Evolutionary conservation across 169 alveolate genomes (phyloP), one percentile per base, ranked within the genome.

Genomic region (Toxoplasma gondii): DNA sequence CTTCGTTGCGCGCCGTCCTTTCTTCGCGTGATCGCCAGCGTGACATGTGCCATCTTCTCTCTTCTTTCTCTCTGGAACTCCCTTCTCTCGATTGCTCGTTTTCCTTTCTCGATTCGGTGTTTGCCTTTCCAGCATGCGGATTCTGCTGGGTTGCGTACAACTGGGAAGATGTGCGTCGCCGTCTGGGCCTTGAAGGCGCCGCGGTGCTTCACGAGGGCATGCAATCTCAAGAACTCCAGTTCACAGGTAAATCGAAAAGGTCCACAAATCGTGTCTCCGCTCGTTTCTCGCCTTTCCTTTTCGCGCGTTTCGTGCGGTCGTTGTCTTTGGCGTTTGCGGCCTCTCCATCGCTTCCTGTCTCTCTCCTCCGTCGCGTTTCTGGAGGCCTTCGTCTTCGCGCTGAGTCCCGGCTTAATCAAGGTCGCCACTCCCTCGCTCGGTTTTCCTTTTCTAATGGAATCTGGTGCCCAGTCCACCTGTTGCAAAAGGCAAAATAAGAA

Each of bases 141-240:
- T 53, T 86, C 34, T 29, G 41, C 16, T 22, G 31, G 92, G 45
- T 91, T 36, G 53, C 84, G 36, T 80, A n/a, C 64, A 43, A 58
- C 39, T 91, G 94, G 94, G 82, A 80, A 54, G 41, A 43, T 31
- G 94, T 91, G 53, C 39, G 94, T 54, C 88, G 94, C 39, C 94
- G 90, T 19, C 88, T 91, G 34, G 94, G 94, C 10, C 74, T 91
- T 12, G 91, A 91, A 39, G 94, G 94, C 29, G 94, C 94, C 17
- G 90, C 43, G 36, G 94, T 91, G 31, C 53, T 91, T 0, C 83
- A 91, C 49, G 94, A 91, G n/a, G 94, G 94, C 53, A 91, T 91
- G 94, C 83, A 58, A 41, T 69, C 88, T 19, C 94, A 91, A 53
- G 86, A 91, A 90, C 90, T 91, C 54, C 94, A 91, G 81, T 91